Evolutionary conservation across 2,329 filamentous ascomycete genomes (phyloP), one percentile per base, ranked within the genome.

Genomic region (Cladosporium colombiae): DNA sequence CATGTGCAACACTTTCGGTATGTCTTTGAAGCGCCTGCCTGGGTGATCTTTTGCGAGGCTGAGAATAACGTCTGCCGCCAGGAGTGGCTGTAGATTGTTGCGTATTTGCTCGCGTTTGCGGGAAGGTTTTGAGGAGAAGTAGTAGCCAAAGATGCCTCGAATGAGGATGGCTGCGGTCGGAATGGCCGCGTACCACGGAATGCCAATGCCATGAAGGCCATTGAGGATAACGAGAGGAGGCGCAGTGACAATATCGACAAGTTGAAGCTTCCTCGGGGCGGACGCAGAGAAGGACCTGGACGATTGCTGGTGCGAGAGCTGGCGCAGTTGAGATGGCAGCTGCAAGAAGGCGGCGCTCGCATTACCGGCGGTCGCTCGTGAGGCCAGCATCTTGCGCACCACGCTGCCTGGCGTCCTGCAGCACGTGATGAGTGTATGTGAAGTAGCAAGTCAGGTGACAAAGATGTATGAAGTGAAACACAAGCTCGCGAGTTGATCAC

Each of bases 171-270:
- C 75, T 21, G 73, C 65, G 10, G 69, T 33, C 0, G 75, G 75
- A 6, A 77, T 66, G 33, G 67, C 72, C 14, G 71, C 72, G 21
- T 62, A 75, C 75, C 75, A 77, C 13, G 75, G 74, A 13, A 76
- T 58, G n/a, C 74, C 72, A 40, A 64, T 53, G 27, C 50, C 44
- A 60, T 77, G 75, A 5, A 77, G 35, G 40, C 31, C 55, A 62
- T 75, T 69, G 57, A 77, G 67, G 18, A 73, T 25, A 35, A 62
- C 59, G 11, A 14, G 65, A 64, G 25, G 72, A 71, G 14, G 57
- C 23, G n/a, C 57, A 16, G 62, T 65, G 37, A 64, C 37, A 59
- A 60, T 60, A n/a, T 70, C 67, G 6, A 66, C 52, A 8, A 68
- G 29, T 18, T 59, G 40, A 3, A 49, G 16, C 33, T 65, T 65